These are phyloP conservation scores for Capsicum baccatum DNA, from an alignment of 257 asterid genomes.

Conservation along the genomic window DNA sequence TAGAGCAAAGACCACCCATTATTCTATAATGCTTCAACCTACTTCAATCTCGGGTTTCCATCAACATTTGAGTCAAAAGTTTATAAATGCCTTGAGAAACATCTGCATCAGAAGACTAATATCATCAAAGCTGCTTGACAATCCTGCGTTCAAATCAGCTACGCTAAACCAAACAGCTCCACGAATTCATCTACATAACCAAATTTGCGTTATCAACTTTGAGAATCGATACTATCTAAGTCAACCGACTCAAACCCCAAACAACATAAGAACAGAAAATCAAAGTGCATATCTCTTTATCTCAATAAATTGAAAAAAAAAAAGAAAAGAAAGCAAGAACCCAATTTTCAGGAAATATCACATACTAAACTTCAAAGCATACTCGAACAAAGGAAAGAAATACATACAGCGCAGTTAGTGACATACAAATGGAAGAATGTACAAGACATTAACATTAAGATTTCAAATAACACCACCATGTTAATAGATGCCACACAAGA, in stretches of 20 bases:
- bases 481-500: background rate
- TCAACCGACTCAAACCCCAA: background rate
- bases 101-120: background rate
- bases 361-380: background rate
- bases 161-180: background rate
- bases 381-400: background rate
- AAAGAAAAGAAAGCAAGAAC: background rate
- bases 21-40: conserved; percentile 6
- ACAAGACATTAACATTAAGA: background rate
- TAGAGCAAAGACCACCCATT: conserved; percentile 97
- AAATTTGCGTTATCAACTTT: conserved; percentile 11
- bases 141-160: background rate
- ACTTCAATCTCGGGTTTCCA: conserved; percentile 47
- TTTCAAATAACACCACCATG: background rate
- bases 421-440: background rate
- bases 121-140: background rate
- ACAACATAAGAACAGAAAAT: background rate
- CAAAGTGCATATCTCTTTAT: background rate
- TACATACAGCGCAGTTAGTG: no score
- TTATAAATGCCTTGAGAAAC: background rate
- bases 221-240: background rate
- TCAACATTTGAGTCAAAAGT: conserved; percentile 32
- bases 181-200: background rate
- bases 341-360: background rate
- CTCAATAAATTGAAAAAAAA: conserved; percentile 1